Evolutionary conservation across 78 protist genomes (phyloP).

Genomic region (Dictyostelium intermedium): DNA sequence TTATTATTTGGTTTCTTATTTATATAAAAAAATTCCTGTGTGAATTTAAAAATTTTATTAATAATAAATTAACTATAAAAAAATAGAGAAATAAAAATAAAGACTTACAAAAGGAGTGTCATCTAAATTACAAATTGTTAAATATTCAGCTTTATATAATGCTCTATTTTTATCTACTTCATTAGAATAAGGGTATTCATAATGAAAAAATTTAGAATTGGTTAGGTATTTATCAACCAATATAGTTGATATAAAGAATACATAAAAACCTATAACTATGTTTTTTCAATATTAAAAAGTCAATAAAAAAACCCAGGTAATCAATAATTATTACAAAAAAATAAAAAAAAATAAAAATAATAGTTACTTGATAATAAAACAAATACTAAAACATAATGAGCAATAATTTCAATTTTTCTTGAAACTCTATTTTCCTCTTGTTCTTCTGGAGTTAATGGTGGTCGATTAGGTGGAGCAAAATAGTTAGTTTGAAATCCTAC

Average conservation of each 20-base stretch:
- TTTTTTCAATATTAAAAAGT: too few relatives aligned
- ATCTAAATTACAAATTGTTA: slow-evolving; percentile 20
- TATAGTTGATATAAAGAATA: slow-evolving; percentile 18
- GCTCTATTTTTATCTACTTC: not conserved
- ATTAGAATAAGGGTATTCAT: not conserved
- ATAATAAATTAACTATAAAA: not conserved
- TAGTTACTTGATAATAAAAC: not conserved
- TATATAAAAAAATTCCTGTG: not conserved
- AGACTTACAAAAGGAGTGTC: not conserved
- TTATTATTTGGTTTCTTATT: not conserved
- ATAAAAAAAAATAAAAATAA: not conserved
- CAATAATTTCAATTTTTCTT: not conserved
- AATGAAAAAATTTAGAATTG: not conserved
- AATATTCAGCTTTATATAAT: slow-evolving; percentile 1
- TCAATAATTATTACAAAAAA: not conserved
- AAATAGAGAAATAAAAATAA: not conserved
- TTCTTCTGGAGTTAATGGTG: not conserved
- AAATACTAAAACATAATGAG: not conserved
- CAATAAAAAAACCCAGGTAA: not conserved
- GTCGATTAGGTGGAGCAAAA: not conserved
- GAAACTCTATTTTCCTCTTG: slow-evolving; percentile 6
- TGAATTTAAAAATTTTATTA: not conserved
- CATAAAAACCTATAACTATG: slow-evolving; percentile 22
- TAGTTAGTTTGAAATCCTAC: not conserved
- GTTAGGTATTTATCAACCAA: not conserved